Base-by-base conservation (phyloP, 495 filamentous ascomycete species). In the Hypoxylon trugodes region DNA sequence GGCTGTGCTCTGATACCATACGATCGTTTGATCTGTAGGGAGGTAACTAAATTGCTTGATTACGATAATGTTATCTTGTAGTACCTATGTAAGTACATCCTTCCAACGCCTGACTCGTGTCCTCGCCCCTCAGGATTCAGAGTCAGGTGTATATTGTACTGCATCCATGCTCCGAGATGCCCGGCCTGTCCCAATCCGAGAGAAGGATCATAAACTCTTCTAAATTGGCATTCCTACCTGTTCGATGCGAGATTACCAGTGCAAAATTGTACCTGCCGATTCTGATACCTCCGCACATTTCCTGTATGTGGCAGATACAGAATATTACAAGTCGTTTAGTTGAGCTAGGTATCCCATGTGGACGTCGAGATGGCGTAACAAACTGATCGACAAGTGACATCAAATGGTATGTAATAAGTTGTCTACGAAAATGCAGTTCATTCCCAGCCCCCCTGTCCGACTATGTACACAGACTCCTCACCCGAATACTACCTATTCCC, bases 401-500 rank as follows among this genome's bases (percentile, higher is more conserved):
- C 62, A 66, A 56, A 50, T n/a, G n/a, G n/a, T 42, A 55, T 36
- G 49, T 38, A 60, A 24, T 43, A 42, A 52, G 51, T 48, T 15
- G 32, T 61, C 32, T 38, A 58, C 22, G 45, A 41, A 26, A 36
- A 58, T 58, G 46, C 25, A 66, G 40, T 58, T 66, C 40, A 35
- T n/a, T n/a, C 32, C 36, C 33, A 25, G 21, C 15, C 26, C 50
- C 62, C 56, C 38, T 49, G 37, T 40, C 51, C 46, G n/a, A n/a
- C n/a, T n/a, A 53, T 53, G 41, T 43, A 62, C 35, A 54, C 58
- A 53, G 58, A 41, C 64, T 54, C 63, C 64, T 62, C 52, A 45
- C 64, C 64, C 64, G 52, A 48, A 57, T 67, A 67, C 64, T 48
- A 67, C 64, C 51, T 65, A 5, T 67, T 53, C 58, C 64, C 58